These are phyloP conservation scores for Talaromyces pinophilus DNA, from an alignment of 2,329 filamentous ascomycete genomes.

Conservation along the genomic window DNA sequence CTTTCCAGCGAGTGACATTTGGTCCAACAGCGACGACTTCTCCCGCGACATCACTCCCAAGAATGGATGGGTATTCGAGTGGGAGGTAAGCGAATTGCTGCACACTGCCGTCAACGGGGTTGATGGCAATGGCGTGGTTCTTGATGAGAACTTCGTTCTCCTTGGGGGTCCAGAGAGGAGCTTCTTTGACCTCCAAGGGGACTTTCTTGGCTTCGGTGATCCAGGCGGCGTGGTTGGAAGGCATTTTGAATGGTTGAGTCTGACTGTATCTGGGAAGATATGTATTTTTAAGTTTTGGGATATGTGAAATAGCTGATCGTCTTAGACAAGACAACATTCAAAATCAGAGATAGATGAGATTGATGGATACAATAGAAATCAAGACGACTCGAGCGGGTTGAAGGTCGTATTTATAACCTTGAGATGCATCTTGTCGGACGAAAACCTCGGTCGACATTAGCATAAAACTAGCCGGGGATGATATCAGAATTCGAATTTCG, in stretches of 20 bases:
- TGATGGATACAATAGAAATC: not conserved
- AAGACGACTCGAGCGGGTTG: not conserved
- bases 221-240: slow-evolving; percentile 28
- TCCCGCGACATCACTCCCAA: slow-evolving; percentile 32
- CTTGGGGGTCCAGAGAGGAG: slow-evolving; percentile 1
- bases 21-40: slow-evolving; percentile 26
- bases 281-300: not conserved
- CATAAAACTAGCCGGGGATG: not conserved
- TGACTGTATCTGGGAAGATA: not conserved
- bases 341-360: not conserved
- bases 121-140: slow-evolving; percentile 30
- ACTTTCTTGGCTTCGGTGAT: slow-evolving; percentile 18
- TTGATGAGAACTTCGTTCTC: slow-evolving; percentile 27
- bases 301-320: not conserved
- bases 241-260: slow-evolving; percentile 2
- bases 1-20: slow-evolving; percentile 23
- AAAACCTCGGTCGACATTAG: not conserved
- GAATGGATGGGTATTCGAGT: slow-evolving; percentile 26
- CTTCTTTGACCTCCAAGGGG: slow-evolving; percentile 15
- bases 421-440: not conserved
- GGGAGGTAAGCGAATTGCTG: slow-evolving; percentile 31
- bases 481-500: not conserved
- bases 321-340: not conserved
- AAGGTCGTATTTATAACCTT: not conserved
- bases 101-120: slow-evolving; percentile 37